Evolutionary conservation across 2,329 filamentous ascomycete species (phyloP), one percentile per base, ranked within the genome.

Genomic region (Hypoxylon sp.): DNA sequence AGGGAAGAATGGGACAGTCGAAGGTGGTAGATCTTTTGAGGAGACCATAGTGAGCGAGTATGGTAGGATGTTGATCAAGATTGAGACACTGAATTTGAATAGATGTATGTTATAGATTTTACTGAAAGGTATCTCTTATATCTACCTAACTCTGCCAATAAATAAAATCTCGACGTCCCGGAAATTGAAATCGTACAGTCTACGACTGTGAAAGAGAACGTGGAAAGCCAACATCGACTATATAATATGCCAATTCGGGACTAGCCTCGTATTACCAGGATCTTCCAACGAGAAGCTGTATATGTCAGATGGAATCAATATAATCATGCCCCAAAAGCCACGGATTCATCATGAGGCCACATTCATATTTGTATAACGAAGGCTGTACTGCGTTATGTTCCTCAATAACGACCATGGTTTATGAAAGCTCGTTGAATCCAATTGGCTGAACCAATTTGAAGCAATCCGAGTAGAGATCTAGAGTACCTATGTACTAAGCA

Each of bases 21-120:
- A 59, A 29, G 55, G 55, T 29, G 44, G 31, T 11, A 59, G 13
- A 13, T 59, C 55, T 8, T 47, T 59, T 47, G 55, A 59, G 14
- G 44, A 37, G 31, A 50, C 31, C 55, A 59, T 59, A 10, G 24
- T 55, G 35, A 10, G 39, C 52, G 44, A 29, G 17, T 13, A 13
- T 11, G 29, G n/a, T 48, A 9, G 13, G 19, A 54, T 1, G 6
- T n/a, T 42, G 26, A 19, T 17, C 42, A 19, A 29, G 14, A 54
- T 39, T 8, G 13, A 42, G 19, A n/a, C 19, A 54, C 19, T 5
- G 17, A 29, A 42, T 5, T 42, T 39, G 51, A 22, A 44, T 17
- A 29, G 52, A 29, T 5, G 11, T 13, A 26, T 6, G 3, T 55
- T 55, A 35, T 14, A n/a, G 29, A 4, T 29, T 31, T 8, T 14